Base-by-base conservation (phyloP, 140 eudicot species). In the Erigeron philadelphicus region DNA sequence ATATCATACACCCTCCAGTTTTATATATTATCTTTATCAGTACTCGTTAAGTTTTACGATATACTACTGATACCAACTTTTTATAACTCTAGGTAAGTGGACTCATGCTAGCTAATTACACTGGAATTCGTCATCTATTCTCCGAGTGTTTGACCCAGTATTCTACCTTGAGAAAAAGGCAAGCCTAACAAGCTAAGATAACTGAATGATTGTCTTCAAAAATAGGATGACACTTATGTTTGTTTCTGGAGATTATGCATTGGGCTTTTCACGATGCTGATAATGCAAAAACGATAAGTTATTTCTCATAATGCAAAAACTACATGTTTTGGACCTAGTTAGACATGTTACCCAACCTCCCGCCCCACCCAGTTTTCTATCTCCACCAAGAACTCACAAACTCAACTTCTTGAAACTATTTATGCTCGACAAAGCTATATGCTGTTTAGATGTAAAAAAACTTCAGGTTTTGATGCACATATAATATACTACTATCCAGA, bases 61-160 rank as follows among this genome's bases (percentile, higher is more conserved):
- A 59, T 68, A 70, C 61, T 8, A 31, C 63, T 76, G 19, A 21
- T 50, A 54, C 45, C 31, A 7, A n/a, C 5, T 21, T 17, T 55
- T 9, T 42, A 15, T 58, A 59, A 68, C 46, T 64, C 25, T 79
- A 88, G 96, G 97, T 91, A 8, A 88, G 96, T 81, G 96, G 97
- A 10, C 94, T 91, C 64, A 91, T 91, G 97, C 78, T 88, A 69
- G 97, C 96, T 17, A 90, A 96, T 86, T 89, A 90, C 81, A 90
- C 97, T 54, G 92, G 97, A 60, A 91, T 91, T 63, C 90, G 96
- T n/a, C 97, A 91, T 82, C 82, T 91, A 70, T 91, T 91, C 80
- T 49, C 84, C 75, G 86, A 88, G 82, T 85, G 90, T 55, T 81
- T 88, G 80, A 88, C 87, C 77, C 96, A 91, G 48, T 91, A 85